A percentile compares a stretch with the other conserved stretches of the same genome.
phyloP scores from a whole-genome alignment of 2,329 filamentous ascomycete genomes.

The Rhynchosporium secalis region DNA sequence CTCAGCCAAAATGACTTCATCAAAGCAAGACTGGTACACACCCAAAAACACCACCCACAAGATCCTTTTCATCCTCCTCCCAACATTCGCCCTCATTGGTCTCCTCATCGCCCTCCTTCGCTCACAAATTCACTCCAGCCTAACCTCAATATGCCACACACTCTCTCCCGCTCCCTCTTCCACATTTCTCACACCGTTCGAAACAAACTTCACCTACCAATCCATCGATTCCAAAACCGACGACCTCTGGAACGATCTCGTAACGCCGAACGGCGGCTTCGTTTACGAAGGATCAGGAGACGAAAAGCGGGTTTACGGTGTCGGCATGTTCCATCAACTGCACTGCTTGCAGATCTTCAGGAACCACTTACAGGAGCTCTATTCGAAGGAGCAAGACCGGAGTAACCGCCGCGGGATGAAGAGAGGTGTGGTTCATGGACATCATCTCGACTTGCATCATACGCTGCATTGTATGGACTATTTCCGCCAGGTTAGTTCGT shows the following conservation, averaged over 20 bases:
- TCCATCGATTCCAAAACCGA: neutral
- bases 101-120: slow-evolving; percentile 1
- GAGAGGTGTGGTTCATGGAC: slow-evolving; percentile 5
- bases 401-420: neutral
- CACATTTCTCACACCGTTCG: neutral
- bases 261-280: slow-evolving; percentile 10
- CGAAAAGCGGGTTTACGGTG: neutral
- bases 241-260: slow-evolving; percentile 4
- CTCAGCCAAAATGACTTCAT: neutral
- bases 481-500: slow-evolving; percentile 6
- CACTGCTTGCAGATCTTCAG: slow-evolving; percentile 9
- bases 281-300: neutral
- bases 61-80: neutral
- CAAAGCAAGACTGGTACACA: neutral
- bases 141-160: neutral
- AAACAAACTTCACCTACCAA: slow-evolving; percentile 8
- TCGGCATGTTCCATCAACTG: slow-evolving; percentile 9
- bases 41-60: neutral
- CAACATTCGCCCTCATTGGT: neutral
- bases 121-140: slow-evolving; percentile 4
- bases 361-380: slow-evolving; percentile 1
- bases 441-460: slow-evolving; percentile 9
- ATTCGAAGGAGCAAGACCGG: neutral
- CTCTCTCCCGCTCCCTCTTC: neutral
- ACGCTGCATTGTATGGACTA: slow-evolving; percentile 9